Evolutionary conservation across 1,139 yeast species (phyloP).

Genomic region (Blastobotrys malaysiensis): DNA sequence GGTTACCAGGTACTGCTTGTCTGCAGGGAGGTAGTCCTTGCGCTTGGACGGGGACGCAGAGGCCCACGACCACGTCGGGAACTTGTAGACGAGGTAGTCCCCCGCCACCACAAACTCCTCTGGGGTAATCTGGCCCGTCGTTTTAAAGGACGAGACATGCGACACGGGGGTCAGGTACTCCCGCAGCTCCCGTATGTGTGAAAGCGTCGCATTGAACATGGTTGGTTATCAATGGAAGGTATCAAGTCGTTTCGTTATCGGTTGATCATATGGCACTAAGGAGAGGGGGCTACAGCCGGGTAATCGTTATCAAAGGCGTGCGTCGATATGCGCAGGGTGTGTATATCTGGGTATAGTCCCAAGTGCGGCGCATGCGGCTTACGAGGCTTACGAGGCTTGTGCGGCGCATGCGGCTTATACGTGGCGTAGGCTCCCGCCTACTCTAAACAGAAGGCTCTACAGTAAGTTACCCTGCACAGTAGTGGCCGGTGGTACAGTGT

Average conservation of each 20-base stretch:
- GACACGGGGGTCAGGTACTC: slow-evolving; percentile 91
- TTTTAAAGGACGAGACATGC: slow-evolving; percentile 72
- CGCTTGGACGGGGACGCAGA: slow-evolving; percentile 55
- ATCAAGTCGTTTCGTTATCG: background rate
- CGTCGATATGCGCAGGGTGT: background rate
- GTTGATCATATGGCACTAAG: background rate
- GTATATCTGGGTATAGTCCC: background rate
- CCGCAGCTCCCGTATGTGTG: slow-evolving; percentile 69
- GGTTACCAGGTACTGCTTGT: slow-evolving; percentile 82
- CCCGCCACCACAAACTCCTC: slow-evolving; percentile 91
- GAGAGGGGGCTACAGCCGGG: background rate
- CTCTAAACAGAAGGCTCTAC: too few species aligned
- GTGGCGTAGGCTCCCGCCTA: too few species aligned
- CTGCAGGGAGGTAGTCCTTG: slow-evolving; percentile 72
- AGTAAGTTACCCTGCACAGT: too few species aligned
- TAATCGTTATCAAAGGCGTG: background rate
- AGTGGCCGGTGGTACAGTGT: too few species aligned
- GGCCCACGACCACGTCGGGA: slow-evolving; percentile 97
- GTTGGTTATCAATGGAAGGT: background rate
- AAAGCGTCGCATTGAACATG: slow-evolving; percentile 67
- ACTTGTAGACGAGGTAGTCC: slow-evolving; percentile 82
- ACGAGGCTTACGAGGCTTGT: background rate
- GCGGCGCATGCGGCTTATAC: too few species aligned
- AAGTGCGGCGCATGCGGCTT: background rate
- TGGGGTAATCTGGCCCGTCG: slow-evolving; percentile 90